Base-by-base conservation (phyloP, 2,329 filamentous ascomycete species). In the Diaporthe capsici region DNA sequence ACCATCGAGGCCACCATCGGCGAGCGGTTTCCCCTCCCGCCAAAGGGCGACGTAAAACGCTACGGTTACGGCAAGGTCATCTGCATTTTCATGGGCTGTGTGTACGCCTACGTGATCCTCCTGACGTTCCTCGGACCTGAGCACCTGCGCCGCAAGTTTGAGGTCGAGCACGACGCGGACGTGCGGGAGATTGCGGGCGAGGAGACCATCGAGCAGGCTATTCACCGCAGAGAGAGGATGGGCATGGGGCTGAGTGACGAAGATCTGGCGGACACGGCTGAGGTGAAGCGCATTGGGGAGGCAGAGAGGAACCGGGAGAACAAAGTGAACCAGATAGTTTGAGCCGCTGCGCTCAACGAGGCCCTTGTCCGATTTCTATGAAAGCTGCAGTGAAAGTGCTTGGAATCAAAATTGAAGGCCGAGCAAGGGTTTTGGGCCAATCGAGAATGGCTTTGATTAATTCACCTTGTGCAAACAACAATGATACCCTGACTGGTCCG, bases 31-130 rank as follows among this genome's bases (percentile, higher is more conserved):
- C 94, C 94, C 0, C 87, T 97, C 4, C 87, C 92, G 0, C 85
- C 90, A 0, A 89, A 87, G 25, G 82, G 84, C 1, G 88, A 85
- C 0, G 82, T 84, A 44, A 83, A 84, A 63, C 87, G 93, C 4
- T 95, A 93, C 82, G 86, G 94, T 76, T 97, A 97, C 79, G 95
- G 94, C 53, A 92, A 92, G 79, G 95, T 97, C 13, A 96, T 98
- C 78, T 95, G 93, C 81, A 97, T 97, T 81, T 98, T 98, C 84
- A 95, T 98, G 94, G 95, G 89, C 1, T 95, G 93, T 79, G 95
- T 97, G 1, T 98, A 90, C 79, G 88, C 81, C 37, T 92, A 91
- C 76, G 86, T 90, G n/a, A 87, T 92, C 51, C 1, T 91, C 8
- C 81, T 95, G 73, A 92, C 92, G 0, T 82, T 94, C 13, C 58